Conservation (phyloP, 169 alveolate species). For the Besnoitia besnoiti region DNA sequence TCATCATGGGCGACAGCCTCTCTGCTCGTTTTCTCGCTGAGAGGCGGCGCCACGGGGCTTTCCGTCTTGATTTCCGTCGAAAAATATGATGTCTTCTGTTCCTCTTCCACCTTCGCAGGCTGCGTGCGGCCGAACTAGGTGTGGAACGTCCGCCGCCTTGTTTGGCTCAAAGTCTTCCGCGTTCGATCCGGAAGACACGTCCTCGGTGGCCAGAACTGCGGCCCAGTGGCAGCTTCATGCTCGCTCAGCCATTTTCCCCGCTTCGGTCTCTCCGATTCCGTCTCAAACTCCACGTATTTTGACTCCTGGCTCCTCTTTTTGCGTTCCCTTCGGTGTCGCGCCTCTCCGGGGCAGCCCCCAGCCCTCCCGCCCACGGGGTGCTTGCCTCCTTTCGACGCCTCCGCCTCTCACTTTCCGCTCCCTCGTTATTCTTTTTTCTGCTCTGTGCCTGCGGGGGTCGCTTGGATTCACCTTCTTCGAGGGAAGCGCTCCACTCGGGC, state of each 20-base stretch:
- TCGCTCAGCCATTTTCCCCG: no score
- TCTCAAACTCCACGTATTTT: not conserved
- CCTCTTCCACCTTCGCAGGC: not conserved
- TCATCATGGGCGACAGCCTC: not conserved
- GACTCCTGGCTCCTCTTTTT: not conserved
- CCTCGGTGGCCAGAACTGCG: no score
- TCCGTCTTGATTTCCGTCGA: not conserved
- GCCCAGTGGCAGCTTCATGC: no score
- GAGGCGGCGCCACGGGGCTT: not conserved
- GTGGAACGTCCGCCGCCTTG: not conserved
- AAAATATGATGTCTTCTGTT: not conserved
- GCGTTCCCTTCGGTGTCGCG: not conserved
- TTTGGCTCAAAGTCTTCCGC: not conserved
- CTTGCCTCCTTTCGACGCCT: no score
- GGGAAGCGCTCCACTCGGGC: no score
- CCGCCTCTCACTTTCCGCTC: no score
- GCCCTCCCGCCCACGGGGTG: no score
- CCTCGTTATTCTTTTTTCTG: no score
- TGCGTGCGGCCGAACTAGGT: not conserved
- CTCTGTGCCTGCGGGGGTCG: no score
- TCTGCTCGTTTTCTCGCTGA: not conserved
- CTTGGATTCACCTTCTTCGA: no score
- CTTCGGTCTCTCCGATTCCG: not conserved
- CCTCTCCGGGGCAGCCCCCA: no score
- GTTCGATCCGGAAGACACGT: no score